Conservation (phyloP, 805 yeast species). For the Metschnikowia lunata region DNA sequence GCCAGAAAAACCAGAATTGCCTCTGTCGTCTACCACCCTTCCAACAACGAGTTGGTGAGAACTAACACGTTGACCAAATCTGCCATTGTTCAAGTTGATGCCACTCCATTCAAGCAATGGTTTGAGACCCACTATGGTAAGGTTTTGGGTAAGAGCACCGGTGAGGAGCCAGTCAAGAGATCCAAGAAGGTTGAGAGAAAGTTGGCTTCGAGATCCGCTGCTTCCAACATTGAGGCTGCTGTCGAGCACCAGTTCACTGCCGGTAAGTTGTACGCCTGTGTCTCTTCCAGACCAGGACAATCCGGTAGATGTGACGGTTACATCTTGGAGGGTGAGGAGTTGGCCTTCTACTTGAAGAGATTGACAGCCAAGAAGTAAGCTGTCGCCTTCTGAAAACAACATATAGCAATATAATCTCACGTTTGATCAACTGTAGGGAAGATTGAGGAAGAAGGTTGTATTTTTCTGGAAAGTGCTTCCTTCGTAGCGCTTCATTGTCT, state of each 20-base stretch:
- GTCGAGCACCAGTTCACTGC: slow-evolving; percentile 96
- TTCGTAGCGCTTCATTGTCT: too few relatives aligned
- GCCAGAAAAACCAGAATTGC: slow-evolving; percentile 98
- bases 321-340: slow-evolving; percentile 99
- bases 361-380: slow-evolving; percentile 96
- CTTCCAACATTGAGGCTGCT: slow-evolving; percentile 81
- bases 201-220: slow-evolving; percentile 86
- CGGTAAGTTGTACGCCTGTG: slow-evolving; percentile 97
- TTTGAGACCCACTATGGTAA: slow-evolving; percentile 98
- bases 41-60: slow-evolving; percentile 99
- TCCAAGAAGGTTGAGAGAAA: slow-evolving; percentile 84
- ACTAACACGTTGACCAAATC: slow-evolving; percentile 99
- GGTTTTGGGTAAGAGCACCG: slow-evolving; percentile 72
- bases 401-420: slow-evolving; percentile 15
- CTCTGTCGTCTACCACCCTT: slow-evolving; percentile 98
- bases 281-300: slow-evolving; percentile 99
- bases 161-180: slow-evolving; percentile 52
- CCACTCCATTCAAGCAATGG: slow-evolving; percentile 99
- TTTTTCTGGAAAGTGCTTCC: neutral
- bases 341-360: slow-evolving; percentile 99
- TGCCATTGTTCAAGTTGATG: slow-evolving; percentile 99
- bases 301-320: slow-evolving; percentile 99
- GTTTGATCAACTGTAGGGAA: neutral
- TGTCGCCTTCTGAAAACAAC: neutral
- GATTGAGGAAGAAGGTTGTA: neutral